These are phyloP conservation scores for Carpinus fangiana DNA, from an alignment of 306 rosid species.

Conservation along the genomic window DNA sequence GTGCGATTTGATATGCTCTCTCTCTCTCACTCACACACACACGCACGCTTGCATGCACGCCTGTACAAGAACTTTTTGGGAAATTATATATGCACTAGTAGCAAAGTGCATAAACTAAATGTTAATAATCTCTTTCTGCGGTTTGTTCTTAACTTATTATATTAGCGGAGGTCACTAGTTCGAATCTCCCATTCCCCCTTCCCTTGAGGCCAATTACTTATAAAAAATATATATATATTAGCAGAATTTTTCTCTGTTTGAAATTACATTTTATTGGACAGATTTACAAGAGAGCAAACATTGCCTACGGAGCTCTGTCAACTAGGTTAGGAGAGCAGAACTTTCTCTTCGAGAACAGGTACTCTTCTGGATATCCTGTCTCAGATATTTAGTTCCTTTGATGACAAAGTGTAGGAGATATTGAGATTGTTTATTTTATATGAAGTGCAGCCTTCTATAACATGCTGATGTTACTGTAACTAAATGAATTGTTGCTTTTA, in stretches of 20 bases:
- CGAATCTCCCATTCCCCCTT: no score
- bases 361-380: conserved; percentile 28
- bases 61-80: not conserved
- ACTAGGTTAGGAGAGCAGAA: conserved; percentile 64
- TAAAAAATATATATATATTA: not conserved
- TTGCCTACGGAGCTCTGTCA: conserved; percentile 74
- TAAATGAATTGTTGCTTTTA: conserved; percentile 26
- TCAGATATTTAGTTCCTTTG: not conserved
- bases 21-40: not conserved
- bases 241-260: conserved; percentile 28
- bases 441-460: conserved; percentile 11
- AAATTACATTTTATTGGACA: conserved; percentile 46
- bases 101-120: not conserved
- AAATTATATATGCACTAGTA: not conserved
- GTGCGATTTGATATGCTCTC: not conserved
- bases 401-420: conserved; percentile 8
- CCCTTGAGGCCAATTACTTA: no score
- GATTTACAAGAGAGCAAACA: conserved; percentile 71
- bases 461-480: conserved; percentile 15
- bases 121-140: not conserved
- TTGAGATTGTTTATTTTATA: conserved; percentile 13
- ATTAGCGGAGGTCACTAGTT: no score
- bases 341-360: conserved; percentile 75
- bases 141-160: not conserved
- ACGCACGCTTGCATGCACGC: not conserved